phyloP scores from a whole-genome alignment of 1,284 basidiomycete species.

The Singerocomus inundabilis region DNA sequence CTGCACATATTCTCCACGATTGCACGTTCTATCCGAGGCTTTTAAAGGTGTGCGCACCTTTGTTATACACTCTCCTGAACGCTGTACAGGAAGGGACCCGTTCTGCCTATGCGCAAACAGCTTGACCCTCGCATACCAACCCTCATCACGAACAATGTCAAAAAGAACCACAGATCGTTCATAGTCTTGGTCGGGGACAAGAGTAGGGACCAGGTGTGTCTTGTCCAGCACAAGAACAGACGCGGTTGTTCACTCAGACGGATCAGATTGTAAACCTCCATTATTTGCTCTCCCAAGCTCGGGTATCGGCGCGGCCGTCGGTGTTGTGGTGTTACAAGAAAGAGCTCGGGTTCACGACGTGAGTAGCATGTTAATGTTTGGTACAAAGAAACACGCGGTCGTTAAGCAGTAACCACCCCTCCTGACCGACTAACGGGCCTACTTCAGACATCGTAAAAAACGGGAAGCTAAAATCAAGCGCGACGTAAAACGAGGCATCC shows the following conservation, averaged over 20 bases:
- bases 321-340: slow-evolving; percentile 99
- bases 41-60: no score
- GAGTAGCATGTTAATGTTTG: slow-evolving; percentile 25
- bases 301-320: slow-evolving; percentile 84
- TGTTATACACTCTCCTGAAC: no score
- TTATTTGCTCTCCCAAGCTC: slow-evolving; percentile 89
- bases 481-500: slow-evolving; percentile 89
- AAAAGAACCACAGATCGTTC: slow-evolving; percentile 91
- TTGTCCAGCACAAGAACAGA: slow-evolving; percentile 13
- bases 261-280: slow-evolving; percentile 91
- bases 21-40: no score
- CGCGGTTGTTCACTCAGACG: neutral
- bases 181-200: slow-evolving; percentile 97
- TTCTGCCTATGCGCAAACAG: slow-evolving; percentile 65
- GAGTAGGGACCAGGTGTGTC: slow-evolving; percentile 80
- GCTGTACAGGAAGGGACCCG: no score
- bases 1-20: no score
- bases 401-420: neutral
- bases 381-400: neutral
- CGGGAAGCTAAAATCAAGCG: slow-evolving; percentile 93
- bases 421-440: neutral
- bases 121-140: slow-evolving; percentile 92
- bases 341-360: slow-evolving; percentile 92
- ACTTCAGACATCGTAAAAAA: slow-evolving; percentile 88
- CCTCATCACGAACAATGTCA: slow-evolving; percentile 92